Evolutionary conservation across 2,329 filamentous ascomycete species (phyloP).

Genomic region (Ramularia collo-cygni): DNA sequence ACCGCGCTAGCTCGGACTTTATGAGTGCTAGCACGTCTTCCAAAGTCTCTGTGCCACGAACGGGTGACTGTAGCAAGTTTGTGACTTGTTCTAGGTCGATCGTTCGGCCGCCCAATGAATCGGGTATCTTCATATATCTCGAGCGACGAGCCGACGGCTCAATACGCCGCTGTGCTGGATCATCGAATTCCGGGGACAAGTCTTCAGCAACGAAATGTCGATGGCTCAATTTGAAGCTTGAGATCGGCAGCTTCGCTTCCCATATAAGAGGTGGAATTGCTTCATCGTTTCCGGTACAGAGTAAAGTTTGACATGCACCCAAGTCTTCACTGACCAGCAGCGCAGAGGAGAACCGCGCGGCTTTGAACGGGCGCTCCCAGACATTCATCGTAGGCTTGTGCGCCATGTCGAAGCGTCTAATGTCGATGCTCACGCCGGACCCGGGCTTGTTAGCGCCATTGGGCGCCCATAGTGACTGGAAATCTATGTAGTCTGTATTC

Average conservation of each 20-base stretch:
- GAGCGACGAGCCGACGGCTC: slow-evolving; percentile 2
- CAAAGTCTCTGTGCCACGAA: background rate
- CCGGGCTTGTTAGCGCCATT: background rate
- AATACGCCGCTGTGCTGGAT: background rate
- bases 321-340: background rate
- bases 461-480: background rate
- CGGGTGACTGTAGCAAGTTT: background rate
- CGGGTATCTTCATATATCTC: background rate
- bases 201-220: background rate
- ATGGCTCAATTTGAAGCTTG: background rate
- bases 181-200: background rate
- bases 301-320: background rate
- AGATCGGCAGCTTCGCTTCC: background rate
- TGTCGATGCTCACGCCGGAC: background rate
- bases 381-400: too few relatives aligned
- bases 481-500: background rate
- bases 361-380: background rate
- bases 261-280: background rate
- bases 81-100: slow-evolving; percentile 1
- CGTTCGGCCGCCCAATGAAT: background rate
- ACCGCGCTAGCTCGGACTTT: background rate
- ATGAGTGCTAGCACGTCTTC: slow-evolving; percentile 3
- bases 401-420: background rate
- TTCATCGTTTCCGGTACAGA: background rate
- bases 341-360: background rate